Conservation (phyloP, 2,329 filamentous ascomycete genomes). For the Canariomyces notabilis region DNA sequence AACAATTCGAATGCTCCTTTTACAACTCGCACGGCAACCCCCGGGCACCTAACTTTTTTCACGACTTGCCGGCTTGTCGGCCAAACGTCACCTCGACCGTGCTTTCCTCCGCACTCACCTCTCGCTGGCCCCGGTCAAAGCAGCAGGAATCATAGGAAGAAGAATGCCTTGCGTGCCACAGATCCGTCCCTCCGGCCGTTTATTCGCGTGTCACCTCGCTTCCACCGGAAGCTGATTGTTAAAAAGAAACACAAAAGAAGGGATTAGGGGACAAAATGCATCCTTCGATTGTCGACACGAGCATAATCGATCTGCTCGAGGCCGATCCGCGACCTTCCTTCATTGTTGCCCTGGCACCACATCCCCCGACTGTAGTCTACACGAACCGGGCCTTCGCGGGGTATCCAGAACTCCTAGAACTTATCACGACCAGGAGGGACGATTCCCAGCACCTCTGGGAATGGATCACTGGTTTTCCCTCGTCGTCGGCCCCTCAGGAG, state of each 20-base stretch:
- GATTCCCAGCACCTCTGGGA: constrained; percentile 27
- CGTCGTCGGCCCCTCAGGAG: neutral
- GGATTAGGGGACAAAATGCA: too few relatives aligned
- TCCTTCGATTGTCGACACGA: constrained; percentile 25
- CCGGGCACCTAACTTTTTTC: too few relatives aligned
- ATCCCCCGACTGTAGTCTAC: constrained; percentile 27
- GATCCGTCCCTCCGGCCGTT: constrained; percentile 4
- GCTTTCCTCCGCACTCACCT: neutral
- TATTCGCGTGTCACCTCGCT: constrained; percentile 6
- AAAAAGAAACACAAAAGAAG: too few relatives aligned
- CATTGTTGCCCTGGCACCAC: constrained; percentile 24
- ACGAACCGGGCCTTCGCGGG: constrained; percentile 28
- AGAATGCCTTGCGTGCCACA: constrained; percentile 16
- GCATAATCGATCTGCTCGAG: constrained; percentile 36
- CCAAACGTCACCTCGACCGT: too few relatives aligned
- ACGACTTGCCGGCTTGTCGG: too few relatives aligned
- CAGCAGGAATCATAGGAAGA: neutral
- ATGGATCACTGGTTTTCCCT: constrained; percentile 25
- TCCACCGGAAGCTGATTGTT: constrained; percentile 4
- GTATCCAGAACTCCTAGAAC: constrained; percentile 22
- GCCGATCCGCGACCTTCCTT: constrained; percentile 35
- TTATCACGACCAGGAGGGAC: constrained; percentile 20
- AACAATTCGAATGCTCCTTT: too few relatives aligned
- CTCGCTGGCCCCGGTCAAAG: neutral
- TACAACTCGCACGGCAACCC: too few relatives aligned